A percentile compares a stretch with the other conserved stretches of the same genome.
Conservation (phyloP, 2,329 filamentous ascomycete species). For the Juglanconis sp. region DNA sequence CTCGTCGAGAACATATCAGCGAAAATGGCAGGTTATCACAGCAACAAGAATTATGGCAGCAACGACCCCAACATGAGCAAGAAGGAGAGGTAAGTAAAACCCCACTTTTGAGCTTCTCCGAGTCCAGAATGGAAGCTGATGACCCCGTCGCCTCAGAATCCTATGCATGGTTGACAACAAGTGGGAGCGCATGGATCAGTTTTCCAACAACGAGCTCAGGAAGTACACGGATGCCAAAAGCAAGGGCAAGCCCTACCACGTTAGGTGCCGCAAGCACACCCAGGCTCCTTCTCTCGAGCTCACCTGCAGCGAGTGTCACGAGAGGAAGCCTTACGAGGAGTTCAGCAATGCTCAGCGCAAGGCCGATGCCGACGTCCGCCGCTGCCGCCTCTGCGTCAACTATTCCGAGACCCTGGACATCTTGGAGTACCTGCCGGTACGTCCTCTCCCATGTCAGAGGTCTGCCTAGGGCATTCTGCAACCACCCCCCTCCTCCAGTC, state of each 20-base stretch:
- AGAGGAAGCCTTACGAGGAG: not conserved
- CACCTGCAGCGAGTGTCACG: conserved; percentile 6
- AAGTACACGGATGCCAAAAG: conserved; percentile 3
- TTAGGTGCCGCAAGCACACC: conserved; percentile 16
- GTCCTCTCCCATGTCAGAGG: not conserved
- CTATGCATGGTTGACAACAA: conserved; percentile 12
- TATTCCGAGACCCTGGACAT: conserved; percentile 1
- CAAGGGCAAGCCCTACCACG: not conserved
- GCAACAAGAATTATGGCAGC: conserved; percentile 1
- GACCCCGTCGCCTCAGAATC: not conserved
- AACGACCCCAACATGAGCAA: not conserved
- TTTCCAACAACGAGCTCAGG: conserved; percentile 16
- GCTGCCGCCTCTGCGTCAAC: conserved; percentile 14
- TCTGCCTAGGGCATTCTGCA: too few relatives aligned
- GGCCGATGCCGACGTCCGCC: not conserved
- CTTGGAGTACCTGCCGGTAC: not conserved
- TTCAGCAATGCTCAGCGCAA: conserved; percentile 16
- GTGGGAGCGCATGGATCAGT: conserved; percentile 9
- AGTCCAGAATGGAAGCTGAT: not conserved
- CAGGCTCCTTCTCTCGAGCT: not conserved
- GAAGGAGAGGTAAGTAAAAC: not conserved
- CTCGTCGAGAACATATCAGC: not conserved
- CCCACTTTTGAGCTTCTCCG: not conserved
- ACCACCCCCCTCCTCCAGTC: too few relatives aligned
- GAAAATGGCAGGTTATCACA: conserved; percentile 2